phyloP scores from a whole-genome alignment of 495 filamentous ascomycete genomes.

The Haplographium delicatum region DNA sequence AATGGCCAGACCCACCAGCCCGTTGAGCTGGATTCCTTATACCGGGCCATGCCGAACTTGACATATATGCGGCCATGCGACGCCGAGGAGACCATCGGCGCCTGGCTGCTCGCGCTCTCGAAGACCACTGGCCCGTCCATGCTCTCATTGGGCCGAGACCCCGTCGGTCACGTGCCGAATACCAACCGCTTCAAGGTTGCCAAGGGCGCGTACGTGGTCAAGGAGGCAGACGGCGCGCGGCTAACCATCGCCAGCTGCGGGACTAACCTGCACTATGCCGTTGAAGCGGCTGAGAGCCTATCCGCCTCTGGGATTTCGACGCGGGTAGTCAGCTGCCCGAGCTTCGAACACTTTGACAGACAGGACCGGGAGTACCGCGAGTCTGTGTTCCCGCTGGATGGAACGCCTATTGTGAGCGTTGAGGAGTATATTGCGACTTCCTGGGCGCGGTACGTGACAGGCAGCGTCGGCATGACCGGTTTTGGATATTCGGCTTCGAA shows the following conservation, averaged over 20 bases:
- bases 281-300: slow-evolving; percentile 24
- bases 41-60: slow-evolving; percentile 56
- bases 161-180: slow-evolving; percentile 21
- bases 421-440: slow-evolving; percentile 26
- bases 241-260: slow-evolving; percentile 33
- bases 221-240: slow-evolving; percentile 24
- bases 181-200: slow-evolving; percentile 21
- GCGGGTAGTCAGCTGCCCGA: slow-evolving; percentile 16
- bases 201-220: slow-evolving; percentile 32
- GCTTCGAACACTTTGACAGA: slow-evolving; percentile 21
- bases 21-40: slow-evolving; percentile 50
- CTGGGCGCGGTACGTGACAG: slow-evolving; percentile 26
- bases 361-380: slow-evolving; percentile 19
- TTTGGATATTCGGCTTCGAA: slow-evolving; percentile 28
- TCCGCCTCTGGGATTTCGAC: not conserved
- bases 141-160: slow-evolving; percentile 28
- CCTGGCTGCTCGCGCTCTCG: slow-evolving; percentile 44
- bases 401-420: slow-evolving; percentile 22
- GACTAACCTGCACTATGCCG: slow-evolving; percentile 29
- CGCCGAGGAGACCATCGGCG: slow-evolving; percentile 51
- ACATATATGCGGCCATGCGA: slow-evolving; percentile 52
- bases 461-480: slow-evolving; percentile 12
- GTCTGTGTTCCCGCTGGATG: slow-evolving; percentile 22
- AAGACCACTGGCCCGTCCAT: slow-evolving; percentile 36
- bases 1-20: slow-evolving; percentile 60